These are phyloP conservation scores for Alternaria sp. DNA, from an alignment of 2,329 filamentous ascomycete species.

Conservation along the genomic window DNA sequence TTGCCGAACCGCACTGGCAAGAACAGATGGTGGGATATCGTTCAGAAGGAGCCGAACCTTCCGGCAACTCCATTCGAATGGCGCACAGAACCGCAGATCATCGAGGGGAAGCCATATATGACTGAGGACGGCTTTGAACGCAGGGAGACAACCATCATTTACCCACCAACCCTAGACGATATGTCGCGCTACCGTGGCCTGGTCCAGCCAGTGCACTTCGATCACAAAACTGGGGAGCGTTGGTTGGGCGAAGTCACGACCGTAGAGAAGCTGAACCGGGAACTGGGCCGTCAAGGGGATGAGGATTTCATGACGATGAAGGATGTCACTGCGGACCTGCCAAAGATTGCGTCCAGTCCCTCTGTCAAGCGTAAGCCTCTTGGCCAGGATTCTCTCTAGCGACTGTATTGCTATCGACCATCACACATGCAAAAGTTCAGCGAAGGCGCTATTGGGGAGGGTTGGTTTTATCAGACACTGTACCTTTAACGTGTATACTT, in stretches of 20 bases:
- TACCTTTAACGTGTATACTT: conserved; percentile 2
- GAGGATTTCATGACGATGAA: conserved; percentile 15
- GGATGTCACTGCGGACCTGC: conserved; percentile 15
- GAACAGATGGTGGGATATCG: conserved; percentile 40
- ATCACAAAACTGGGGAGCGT: conserved; percentile 34
- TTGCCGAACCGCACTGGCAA: conserved; percentile 44
- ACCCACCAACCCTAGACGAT: conserved; percentile 53
- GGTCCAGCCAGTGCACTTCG: conserved; percentile 39
- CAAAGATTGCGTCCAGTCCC: conserved; percentile 12
- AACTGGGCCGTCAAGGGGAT: conserved; percentile 9
- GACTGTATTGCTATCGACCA: background rate
- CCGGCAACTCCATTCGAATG: conserved; percentile 10
- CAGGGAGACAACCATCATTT: conserved; percentile 55
- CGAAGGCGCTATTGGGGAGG: background rate
- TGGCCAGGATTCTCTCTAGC: conserved; percentile 2
- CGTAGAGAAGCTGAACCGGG: conserved; percentile 23
- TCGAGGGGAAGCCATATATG: conserved; percentile 47
- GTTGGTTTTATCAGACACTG: background rate
- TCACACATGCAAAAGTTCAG: background rate
- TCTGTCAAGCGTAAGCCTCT: conserved; percentile 24
- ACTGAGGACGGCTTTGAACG: conserved; percentile 51
- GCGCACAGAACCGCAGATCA: conserved; percentile 47
- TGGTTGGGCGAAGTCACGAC: conserved; percentile 34
- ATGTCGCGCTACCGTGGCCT: conserved; percentile 35
- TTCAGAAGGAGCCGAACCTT: conserved; percentile 25